Evolutionary conservation across 345 rosid genomes (phyloP).

Genomic region (Camelina laxa): DNA sequence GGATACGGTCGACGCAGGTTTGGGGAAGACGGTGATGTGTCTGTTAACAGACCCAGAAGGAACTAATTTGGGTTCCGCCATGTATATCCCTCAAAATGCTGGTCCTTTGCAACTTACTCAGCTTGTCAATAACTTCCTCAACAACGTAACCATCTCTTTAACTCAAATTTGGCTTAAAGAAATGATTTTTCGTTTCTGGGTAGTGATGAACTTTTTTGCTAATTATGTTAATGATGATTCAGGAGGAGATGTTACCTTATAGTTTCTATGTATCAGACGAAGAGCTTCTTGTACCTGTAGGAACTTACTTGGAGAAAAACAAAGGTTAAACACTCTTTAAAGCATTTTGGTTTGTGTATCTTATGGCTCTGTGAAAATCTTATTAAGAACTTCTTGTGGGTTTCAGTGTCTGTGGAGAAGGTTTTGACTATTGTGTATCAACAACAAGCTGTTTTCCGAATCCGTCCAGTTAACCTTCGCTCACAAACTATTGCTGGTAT

Average conservation of each 20-base stretch:
- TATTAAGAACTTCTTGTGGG: neutral
- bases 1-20: constrained; percentile 43
- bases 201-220: neutral
- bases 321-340: constrained; percentile 51
- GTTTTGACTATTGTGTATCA: constrained; percentile 89
- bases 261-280: constrained; percentile 82
- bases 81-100: constrained; percentile 82
- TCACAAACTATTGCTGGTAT: constrained; percentile 91
- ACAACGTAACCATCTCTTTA: constrained; percentile 51
- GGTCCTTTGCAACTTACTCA: constrained; percentile 84
- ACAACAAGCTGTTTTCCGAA: constrained; percentile 92
- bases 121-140: constrained; percentile 83
- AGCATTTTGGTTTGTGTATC: neutral
- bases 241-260: constrained; percentile 93
- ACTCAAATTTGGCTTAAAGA: neutral
- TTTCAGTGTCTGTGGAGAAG: constrained; percentile 95
- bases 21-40: constrained; percentile 74
- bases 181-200: constrained; percentile 13
- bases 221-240: constrained; percentile 15
- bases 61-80: constrained; percentile 62
- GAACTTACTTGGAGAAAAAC: constrained; percentile 78
- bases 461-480: constrained; percentile 86
- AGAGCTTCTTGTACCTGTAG: constrained; percentile 85
- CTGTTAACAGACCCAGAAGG: constrained; percentile 86
- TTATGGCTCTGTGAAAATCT: constrained; percentile 20